These are phyloP conservation scores for Paraurostyla sp. DNA, from an alignment of 73 alveolate genomes.

Conservation along the genomic window DNA sequence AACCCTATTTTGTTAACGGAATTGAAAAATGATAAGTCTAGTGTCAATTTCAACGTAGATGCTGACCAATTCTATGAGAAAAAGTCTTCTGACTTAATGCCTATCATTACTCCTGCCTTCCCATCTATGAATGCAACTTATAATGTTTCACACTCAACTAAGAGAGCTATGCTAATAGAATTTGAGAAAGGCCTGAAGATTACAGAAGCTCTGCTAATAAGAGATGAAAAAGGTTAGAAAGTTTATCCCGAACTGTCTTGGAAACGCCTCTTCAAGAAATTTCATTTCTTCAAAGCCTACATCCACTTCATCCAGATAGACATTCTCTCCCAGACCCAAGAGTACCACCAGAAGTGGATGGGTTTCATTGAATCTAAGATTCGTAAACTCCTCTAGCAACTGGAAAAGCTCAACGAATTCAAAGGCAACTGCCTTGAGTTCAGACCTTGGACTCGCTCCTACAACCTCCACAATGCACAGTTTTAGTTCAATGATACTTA, in stretches of 20 bases:
- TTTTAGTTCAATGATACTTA: constrained; percentile 34
- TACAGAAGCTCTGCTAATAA: constrained; percentile 71
- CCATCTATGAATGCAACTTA: constrained; percentile 95
- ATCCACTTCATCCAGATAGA: constrained; percentile 86
- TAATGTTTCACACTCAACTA: constrained; percentile 88
- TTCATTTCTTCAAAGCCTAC: constrained; percentile 86
- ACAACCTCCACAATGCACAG: neutral
- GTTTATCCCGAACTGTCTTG: constrained; percentile 68
- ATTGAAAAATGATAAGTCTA: constrained; percentile 44
- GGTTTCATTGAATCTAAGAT: constrained; percentile 77
- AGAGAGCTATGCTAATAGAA: constrained; percentile 87
- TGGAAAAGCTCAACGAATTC: constrained; percentile 44
- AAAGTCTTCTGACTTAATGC: constrained; percentile 82
- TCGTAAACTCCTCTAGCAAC: constrained; percentile 37
- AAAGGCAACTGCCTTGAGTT: constrained; percentile 6
- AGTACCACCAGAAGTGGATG: constrained; percentile 73
- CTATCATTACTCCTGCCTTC: constrained; percentile 97
- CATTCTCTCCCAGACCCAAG: constrained; percentile 75
- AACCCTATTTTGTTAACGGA: constrained; percentile 91
- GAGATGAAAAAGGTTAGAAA: constrained; percentile 44
- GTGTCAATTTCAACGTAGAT: neutral
- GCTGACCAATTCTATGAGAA: constrained; percentile 44
- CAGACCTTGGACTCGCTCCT: constrained; percentile 64
- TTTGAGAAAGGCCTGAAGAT: constrained; percentile 83
- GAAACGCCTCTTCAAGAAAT: constrained; percentile 88